Conservation (phyloP, 1,139 yeast species). For the Diutina neorugosa region DNA sequence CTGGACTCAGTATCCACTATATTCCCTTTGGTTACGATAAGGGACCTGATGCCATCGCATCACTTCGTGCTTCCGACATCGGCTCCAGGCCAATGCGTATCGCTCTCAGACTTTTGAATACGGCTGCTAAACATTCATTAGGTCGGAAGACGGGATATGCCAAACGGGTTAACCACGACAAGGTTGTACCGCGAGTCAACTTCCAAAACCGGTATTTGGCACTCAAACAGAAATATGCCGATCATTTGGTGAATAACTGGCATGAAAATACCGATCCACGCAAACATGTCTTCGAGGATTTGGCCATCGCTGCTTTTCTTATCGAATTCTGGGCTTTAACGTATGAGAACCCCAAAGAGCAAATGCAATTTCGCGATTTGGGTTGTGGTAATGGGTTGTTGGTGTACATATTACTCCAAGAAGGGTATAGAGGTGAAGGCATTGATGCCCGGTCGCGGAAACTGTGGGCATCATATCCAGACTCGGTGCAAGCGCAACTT, state of each 20-base stretch:
- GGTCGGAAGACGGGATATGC: constrained; percentile 81
- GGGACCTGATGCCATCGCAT: constrained; percentile 12
- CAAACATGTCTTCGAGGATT: constrained; percentile 93
- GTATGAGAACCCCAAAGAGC: constrained; percentile 23
- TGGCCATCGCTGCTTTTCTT: constrained; percentile 89
- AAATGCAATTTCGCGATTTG: constrained; percentile 62
- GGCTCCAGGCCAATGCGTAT: constrained; percentile 53
- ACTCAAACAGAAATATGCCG: constrained; percentile 74
- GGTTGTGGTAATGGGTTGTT: constrained; percentile 95
- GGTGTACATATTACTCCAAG: constrained; percentile 61
- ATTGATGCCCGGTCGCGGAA: constrained; percentile 85
- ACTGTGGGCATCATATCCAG: constrained; percentile 73
- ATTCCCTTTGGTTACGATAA: constrained; percentile 37
- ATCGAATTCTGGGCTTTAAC: constrained; percentile 62
- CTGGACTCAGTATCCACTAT: constrained; percentile 67
- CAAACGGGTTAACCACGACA: constrained; percentile 81
- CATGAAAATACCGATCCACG: constrained; percentile 87
- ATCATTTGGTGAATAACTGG: constrained; percentile 72
- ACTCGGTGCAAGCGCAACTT: constrained; percentile 40
- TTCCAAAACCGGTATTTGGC: constrained; percentile 77
- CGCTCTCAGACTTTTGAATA: constrained; percentile 66
- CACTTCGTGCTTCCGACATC: constrained; percentile 25
- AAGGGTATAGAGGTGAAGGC: constrained; percentile 77
- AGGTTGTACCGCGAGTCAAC: constrained; percentile 67
- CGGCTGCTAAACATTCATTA: constrained; percentile 70